phyloP scores from a whole-genome alignment of 768 basidiomycete species.

The Boletus rex-veris region DNA sequence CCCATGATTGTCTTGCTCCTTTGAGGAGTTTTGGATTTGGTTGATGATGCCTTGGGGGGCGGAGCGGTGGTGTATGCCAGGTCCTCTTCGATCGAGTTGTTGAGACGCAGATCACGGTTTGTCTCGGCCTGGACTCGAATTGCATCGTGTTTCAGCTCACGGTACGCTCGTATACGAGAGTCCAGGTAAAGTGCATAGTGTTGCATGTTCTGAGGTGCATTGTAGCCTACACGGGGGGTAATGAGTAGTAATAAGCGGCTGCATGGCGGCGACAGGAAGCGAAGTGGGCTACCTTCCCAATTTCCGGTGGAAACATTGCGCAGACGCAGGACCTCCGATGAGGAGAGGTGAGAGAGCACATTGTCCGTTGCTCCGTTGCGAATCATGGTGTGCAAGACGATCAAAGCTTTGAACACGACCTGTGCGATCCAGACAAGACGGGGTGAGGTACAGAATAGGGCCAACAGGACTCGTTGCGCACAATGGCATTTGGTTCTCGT shows the following conservation, averaged over 20 bases:
- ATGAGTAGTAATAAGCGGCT: not conserved
- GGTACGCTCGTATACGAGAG: conserved; percentile 80
- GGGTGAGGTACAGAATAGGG: not conserved
- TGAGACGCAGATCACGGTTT: conserved; percentile 76
- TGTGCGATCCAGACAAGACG: conserved; percentile 28
- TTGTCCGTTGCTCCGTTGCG: conserved; percentile 96
- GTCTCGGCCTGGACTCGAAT: conserved; percentile 91
- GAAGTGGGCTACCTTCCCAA: conserved; percentile 73
- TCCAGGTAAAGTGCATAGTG: conserved; percentile 89
- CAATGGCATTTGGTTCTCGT: conserved; percentile 88
- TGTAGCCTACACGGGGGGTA: conserved; percentile 56
- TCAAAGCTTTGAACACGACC: conserved; percentile 97
- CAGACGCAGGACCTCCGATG: conserved; percentile 76
- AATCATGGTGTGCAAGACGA: conserved; percentile 95
- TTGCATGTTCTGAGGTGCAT: conserved; percentile 80
- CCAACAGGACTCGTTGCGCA: conserved; percentile 38
- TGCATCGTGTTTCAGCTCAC: conserved; percentile 90
- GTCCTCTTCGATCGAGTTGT: conserved; percentile 64
- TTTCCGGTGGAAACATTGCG: conserved; percentile 74
- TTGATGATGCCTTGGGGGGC: conserved; percentile 30
- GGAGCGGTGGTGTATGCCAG: conserved; percentile 30
- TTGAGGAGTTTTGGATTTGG: conserved; percentile 36
- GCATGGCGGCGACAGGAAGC: not conserved
- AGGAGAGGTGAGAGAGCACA: conserved; percentile 77
- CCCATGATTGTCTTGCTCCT: conserved; percentile 79